Evolutionary conservation across 164 flowering plant species (phyloP), one percentile per base, ranked within the genome.

Genomic region (Tinospora cordifolia): DNA sequence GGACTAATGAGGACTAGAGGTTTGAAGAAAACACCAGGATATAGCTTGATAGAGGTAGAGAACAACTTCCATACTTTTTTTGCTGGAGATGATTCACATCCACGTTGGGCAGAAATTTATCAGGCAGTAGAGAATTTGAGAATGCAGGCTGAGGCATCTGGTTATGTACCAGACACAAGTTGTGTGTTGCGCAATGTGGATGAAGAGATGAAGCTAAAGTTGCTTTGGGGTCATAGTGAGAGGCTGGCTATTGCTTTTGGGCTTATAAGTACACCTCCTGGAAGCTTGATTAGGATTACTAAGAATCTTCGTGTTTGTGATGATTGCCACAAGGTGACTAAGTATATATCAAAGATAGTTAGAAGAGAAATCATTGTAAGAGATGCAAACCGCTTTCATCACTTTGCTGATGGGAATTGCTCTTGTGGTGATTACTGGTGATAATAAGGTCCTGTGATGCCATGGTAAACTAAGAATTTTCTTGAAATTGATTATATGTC

Each of bases 371-470:
- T 83, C 65, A 73, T 83, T 51, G 82, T 83, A 19, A 72, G 82
- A 75, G 85, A 80, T 67, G 83, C 79, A 21, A 80, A 77, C 66
- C 74, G 85, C 38, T 83, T 83, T 66, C 83, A 83, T 69, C 82
- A 75, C 59, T 83, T 83, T 26, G 27, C 62, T 22, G 71, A 77
- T 60, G 83, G 83, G n/a, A 70, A 65, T 21, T 83, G 82, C 69
- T 83, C 85, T 15, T 83, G 85, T 65, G 80, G 79, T 51, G 83
- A 83, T 72, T 83, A 80, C 39, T 83, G 85, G 85, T 83, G 68
- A 77, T 11, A 24, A 77, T 11, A 24, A 40, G 25, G 51, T 8
- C 38, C 40, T 47, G 19, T 26, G 51, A 26, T 24, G 11, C 0
- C 17, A 17, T 34, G 24, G 26, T 10, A 27, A 41, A 2, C 14